These are phyloP conservation scores for Suhomyces sp. DNA, from an alignment of 805 yeast genomes.

Conservation along the genomic window DNA sequence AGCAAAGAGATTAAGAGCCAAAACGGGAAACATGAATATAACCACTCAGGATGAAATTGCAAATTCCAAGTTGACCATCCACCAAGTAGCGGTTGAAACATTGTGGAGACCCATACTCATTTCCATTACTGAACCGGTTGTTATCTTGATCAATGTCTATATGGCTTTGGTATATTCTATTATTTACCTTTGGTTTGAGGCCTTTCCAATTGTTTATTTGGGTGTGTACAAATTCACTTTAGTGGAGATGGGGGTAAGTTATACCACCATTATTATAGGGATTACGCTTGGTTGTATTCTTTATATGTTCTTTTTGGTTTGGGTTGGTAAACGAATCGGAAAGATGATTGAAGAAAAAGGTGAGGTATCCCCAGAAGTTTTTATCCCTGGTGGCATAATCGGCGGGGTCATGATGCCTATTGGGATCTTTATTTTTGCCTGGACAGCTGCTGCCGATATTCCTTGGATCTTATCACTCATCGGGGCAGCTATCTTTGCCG, in stretches of 20 bases:
- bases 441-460: constrained; percentile 17
- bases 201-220: constrained; percentile 55
- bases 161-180: constrained; percentile 53
- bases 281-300: constrained; percentile 17
- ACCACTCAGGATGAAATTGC: constrained; percentile 40
- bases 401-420: constrained; percentile 23
- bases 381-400: constrained; percentile 20
- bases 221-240: constrained; percentile 47
- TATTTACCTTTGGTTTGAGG: constrained; percentile 58
- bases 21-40: constrained; percentile 50
- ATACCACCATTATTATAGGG: constrained; percentile 48
- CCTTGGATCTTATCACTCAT: constrained; percentile 23
- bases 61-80: constrained; percentile 19
- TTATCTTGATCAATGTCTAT: constrained; percentile 52
- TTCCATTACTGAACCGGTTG: constrained; percentile 52
- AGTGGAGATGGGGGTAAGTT: constrained; percentile 49
- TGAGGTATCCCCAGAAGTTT: constrained; percentile 17
- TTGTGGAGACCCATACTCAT: constrained; percentile 52
- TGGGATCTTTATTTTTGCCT: constrained; percentile 22
- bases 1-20: constrained; percentile 46
- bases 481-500: constrained; percentile 19
- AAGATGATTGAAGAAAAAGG: constrained; percentile 11
- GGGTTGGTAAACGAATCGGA: constrained; percentile 12
- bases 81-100: constrained; percentile 26
- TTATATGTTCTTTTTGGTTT: constrained; percentile 13